A percentile compares a stretch with the other conserved stretches of the same genome.
Conservation (phyloP, 257 asterid genomes). For the Nicotiana benthamiana region DNA sequence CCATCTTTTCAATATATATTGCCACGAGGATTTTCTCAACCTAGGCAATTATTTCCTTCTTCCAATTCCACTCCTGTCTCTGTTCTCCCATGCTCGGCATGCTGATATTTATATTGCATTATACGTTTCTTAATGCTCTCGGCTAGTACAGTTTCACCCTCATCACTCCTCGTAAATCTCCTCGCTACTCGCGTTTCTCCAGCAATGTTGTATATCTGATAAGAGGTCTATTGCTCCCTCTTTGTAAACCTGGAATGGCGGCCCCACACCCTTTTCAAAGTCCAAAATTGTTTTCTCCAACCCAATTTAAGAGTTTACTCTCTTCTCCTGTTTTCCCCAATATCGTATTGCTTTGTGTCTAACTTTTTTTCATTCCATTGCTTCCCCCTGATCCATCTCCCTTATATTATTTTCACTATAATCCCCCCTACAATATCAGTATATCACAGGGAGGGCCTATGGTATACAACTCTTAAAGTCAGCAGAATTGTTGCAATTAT, state of each 20-base stretch:
- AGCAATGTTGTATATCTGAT: neutral
- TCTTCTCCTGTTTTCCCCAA: neutral
- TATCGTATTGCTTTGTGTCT: neutral
- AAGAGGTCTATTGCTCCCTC: neutral
- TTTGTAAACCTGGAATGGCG: neutral
- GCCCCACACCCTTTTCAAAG: neutral
- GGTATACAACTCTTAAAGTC: neutral
- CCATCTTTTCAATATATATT: neutral
- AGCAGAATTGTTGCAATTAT: neutral
- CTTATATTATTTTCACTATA: neutral
- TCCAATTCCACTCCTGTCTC: neutral
- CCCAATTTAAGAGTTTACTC: neutral
- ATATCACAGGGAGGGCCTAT: neutral
- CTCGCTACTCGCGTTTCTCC: neutral
- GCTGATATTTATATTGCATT: neutral
- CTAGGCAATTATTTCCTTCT: neutral
- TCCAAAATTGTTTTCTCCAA: neutral
- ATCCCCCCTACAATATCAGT: neutral
- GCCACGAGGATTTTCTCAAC: neutral
- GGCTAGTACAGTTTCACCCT: neutral
- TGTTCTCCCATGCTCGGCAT: neutral
- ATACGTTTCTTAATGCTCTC: neutral
- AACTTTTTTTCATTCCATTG: neutral
- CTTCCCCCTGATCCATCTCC: neutral
- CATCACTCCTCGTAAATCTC: neutral